phyloP scores from a whole-genome alignment of 306 rosid genomes.

The Elaeagnus macrophylla region DNA sequence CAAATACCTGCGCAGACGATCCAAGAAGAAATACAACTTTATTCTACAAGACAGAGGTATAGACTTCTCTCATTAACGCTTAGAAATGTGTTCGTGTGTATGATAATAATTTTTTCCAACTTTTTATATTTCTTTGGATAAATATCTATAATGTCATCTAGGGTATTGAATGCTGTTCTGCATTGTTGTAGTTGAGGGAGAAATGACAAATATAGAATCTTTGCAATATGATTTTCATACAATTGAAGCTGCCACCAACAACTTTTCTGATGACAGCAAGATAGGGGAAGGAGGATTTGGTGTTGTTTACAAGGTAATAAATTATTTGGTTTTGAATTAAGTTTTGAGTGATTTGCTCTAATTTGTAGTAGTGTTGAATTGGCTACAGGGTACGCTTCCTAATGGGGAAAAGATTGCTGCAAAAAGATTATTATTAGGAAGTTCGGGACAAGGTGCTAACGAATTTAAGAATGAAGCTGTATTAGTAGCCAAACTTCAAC shows the following conservation, averaged over 20 bases:
- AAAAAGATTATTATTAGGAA: constrained; percentile 17
- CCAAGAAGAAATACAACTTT: constrained; percentile 11
- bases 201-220: not conserved
- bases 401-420: constrained; percentile 15
- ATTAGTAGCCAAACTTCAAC: constrained; percentile 15
- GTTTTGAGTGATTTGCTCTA: not conserved
- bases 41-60: constrained; percentile 23
- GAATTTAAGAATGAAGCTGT: constrained; percentile 19
- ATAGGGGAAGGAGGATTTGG: constrained; percentile 17
- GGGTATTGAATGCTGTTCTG: too few species aligned
- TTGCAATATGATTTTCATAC: constrained; percentile 4
- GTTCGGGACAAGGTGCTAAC: constrained; percentile 13
- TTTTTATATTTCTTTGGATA: too few species aligned
- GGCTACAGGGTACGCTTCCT: constrained; percentile 6
- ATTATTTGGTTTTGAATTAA: not conserved
- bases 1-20: constrained; percentile 29
- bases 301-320: constrained; percentile 9
- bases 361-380: not conserved
- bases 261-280: constrained; percentile 8
- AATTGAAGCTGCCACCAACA: not conserved
- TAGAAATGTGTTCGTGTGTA: too few species aligned
- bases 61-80: not conserved
- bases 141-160: too few species aligned
- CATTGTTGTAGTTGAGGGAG: too few species aligned
- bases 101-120: too few species aligned